These are phyloP conservation scores for Brasenia schreberi DNA, from an alignment of 164 flowering plant species.

Conservation along the genomic window DNA sequence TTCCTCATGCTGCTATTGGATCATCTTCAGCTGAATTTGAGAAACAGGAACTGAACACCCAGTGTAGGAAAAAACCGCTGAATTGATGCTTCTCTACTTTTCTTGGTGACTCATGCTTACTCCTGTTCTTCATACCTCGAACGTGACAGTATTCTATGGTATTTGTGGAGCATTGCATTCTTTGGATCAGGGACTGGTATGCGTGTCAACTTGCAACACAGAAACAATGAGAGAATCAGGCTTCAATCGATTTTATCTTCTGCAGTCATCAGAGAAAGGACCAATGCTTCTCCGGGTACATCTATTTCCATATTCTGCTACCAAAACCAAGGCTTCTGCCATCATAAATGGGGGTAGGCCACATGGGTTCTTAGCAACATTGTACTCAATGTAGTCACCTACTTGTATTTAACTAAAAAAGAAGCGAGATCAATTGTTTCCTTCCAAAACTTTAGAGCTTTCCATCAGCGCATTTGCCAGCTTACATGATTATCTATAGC, in stretches of 20 bases:
- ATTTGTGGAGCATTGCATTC: constrained; percentile 46
- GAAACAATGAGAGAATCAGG: constrained; percentile 41
- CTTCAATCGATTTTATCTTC: constrained; percentile 59
- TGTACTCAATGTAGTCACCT: too few relatives aligned
- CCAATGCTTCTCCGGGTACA: constrained; percentile 77
- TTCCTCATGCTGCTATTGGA: constrained; percentile 46
- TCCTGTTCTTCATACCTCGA: neutral
- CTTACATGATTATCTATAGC: neutral
- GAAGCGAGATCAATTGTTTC: too few relatives aligned
- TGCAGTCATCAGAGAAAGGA: constrained; percentile 76
- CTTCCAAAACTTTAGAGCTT: too few relatives aligned
- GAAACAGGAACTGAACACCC: constrained; percentile 38
- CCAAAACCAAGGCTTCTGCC: neutral
- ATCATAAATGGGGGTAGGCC: too few relatives aligned
- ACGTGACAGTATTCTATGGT: constrained; percentile 49
- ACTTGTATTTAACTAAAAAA: too few relatives aligned
- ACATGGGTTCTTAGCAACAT: too few relatives aligned
- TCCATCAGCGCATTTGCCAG: too few relatives aligned
- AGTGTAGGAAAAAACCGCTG: constrained; percentile 17
- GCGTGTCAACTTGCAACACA: constrained; percentile 52
- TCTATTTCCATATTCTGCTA: neutral
- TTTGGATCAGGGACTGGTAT: constrained; percentile 69
- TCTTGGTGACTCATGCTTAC: neutral
- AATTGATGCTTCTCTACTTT: neutral
- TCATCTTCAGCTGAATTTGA: constrained; percentile 23